Evolutionary conservation across 495 filamentous ascomycete species (phyloP), one percentile per base, ranked within the genome.

Genomic region (Oleoguttula mirabilis): DNA sequence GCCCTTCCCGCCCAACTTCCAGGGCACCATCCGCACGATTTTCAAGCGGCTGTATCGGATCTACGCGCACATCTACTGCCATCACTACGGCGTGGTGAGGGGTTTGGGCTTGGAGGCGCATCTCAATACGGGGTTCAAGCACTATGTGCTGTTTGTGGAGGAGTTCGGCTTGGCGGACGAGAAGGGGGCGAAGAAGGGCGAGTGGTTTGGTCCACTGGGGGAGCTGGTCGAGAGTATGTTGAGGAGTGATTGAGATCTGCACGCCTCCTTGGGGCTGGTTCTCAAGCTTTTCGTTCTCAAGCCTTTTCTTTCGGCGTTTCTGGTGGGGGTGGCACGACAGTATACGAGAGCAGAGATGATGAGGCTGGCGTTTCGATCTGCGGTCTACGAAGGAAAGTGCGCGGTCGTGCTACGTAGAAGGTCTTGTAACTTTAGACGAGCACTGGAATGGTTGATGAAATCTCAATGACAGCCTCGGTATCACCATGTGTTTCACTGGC

Each of bases 21-120:
- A 84, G 25, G 67, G 77, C 45, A 75, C 90, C 39, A 73, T 94
- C 34, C 80, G 85, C 40, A 86, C 94, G 67, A 79, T 98, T 52
- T 94, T 96, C 73, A 98, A 98, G 71, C 82, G 90, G 51, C 77
- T 98, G 61, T 98, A 96, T 64, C 83, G 90, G 44, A 88, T 98
- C 38, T 98, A 98, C 64, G 90, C 90, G 27, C 90, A 98, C 63
- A 94, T 98, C 54, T 98, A 98, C 72, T 98, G 90, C 72, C 90
- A 98, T 62, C 90, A 98, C 66, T 98, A 98, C 64, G 87, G 87
- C 12, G 90, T 98, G 32, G 80, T 98, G 38, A 80, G 93, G 22
- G 87, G 94, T 51, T 76, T 98, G 21, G 90, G 90, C 21, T 72
- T 98, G 42, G 90, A 98, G 65, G 87, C 90, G 24, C 90, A 98